Evolutionary conservation across 1,139 yeast species (phyloP), one percentile per base, ranked within the genome.

Genomic region (Scheffersomyces cryptocercus): DNA sequence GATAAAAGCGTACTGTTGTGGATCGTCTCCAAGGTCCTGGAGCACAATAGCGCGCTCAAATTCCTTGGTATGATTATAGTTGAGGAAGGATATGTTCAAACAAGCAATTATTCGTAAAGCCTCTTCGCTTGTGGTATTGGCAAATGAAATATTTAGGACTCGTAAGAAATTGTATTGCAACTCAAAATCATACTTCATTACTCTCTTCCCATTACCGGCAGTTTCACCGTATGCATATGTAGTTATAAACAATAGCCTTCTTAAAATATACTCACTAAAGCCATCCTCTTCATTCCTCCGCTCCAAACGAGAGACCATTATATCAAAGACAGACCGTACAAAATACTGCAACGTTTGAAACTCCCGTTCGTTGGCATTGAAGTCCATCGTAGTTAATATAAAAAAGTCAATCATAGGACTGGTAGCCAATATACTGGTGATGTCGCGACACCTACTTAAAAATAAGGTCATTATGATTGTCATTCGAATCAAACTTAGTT

Each of bases 351-450:
- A 43, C 5, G 43, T 45, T 13, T 35, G 31, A 8, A 33, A 40
- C 12, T 46, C 46, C 34, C 39, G 15, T 29, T 49, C 43, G 38
- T 49, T 49, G 20, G 43, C 41, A 32, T 50, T 47, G 44, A 48
- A 51, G 31, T 53, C 58, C 36, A 46, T 36, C 26, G 50, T 24
- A 1, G 44, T 43, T 24, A 48, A 42, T 9, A 53, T 38, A 35
- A 53, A 51, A 16, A 43, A 12, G 4, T 26, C 26, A 30, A 31
- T 13, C 14, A 13, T 13, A 13, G 14, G 14, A 13, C 14, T 13
- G 14, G 14, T 13, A 13, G 14, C 14, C 14, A 13, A 13, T 13
- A 13, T 13, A 13, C 14, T 13, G 14, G 14, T 13, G 14, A 13
- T 13, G 14, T 13, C 14, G 14, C 14, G 14, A 13, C 14, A 13